Evolutionary conservation across 2,329 filamentous ascomycete species (phyloP).

Genomic region (Pseudophaeomoniella oleicola): DNA sequence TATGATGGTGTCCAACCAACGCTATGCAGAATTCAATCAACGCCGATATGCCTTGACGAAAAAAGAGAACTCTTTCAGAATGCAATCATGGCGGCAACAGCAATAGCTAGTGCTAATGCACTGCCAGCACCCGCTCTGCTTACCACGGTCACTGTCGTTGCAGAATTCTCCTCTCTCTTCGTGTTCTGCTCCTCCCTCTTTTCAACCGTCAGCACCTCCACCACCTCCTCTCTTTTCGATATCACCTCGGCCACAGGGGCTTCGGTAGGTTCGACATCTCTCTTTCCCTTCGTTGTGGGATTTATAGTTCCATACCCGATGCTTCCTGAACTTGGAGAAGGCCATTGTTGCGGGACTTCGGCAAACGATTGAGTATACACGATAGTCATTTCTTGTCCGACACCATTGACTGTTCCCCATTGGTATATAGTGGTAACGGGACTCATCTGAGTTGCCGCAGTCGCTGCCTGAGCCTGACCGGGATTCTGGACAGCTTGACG

Average conservation of each 20-base stretch:
- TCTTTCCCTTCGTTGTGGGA: not conserved
- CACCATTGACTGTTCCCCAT: slow-evolving; percentile 2
- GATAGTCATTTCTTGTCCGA: slow-evolving; percentile 7
- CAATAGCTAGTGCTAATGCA: not conserved
- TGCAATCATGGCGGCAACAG: not conserved
- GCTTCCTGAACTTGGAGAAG: slow-evolving; percentile 9
- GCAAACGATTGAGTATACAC: slow-evolving; percentile 15
- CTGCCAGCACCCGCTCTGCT: not conserved
- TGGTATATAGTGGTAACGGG: slow-evolving; percentile 14
- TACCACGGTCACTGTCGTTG: not conserved
- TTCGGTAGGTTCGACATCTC: not conserved
- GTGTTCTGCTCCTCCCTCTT: not conserved
- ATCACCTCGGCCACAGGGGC: not conserved
- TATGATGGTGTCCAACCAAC: no score
- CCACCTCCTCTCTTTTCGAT: not conserved
- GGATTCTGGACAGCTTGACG: slow-evolving; percentile 14
- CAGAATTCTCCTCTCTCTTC: not conserved
- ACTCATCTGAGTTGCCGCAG: slow-evolving; percentile 13
- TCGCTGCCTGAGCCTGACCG: slow-evolving; percentile 12
- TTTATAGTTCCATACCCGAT: not conserved
- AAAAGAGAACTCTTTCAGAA: not conserved
- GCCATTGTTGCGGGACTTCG: slow-evolving; percentile 16
- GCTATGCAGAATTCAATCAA: no score
- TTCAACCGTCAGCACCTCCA: no score
- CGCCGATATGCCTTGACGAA: no score